These are phyloP conservation scores for Trichosporon sp. DNA, from an alignment of 1,284 basidiomycete genomes.

Conservation along the genomic window DNA sequence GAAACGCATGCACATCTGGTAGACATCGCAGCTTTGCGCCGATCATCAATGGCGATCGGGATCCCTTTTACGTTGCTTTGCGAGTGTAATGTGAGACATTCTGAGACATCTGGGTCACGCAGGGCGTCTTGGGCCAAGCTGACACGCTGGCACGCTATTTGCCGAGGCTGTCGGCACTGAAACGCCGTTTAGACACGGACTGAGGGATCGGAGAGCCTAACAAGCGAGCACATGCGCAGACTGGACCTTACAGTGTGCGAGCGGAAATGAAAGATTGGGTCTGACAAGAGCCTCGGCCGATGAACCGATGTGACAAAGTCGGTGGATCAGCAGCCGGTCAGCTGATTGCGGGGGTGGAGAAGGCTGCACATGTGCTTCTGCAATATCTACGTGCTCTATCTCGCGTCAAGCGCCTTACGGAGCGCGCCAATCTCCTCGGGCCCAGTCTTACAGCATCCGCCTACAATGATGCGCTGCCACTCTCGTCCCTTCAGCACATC, in stretches of 20 bases:
- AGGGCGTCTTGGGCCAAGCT: not conserved
- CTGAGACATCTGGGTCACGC: not conserved
- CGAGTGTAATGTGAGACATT: not conserved
- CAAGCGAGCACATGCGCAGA: not conserved
- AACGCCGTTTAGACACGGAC: not conserved
- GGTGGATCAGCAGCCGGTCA: not conserved
- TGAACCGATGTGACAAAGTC: not conserved
- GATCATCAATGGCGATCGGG: not conserved
- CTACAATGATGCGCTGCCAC: constrained; percentile 66
- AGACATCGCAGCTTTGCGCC: no score
- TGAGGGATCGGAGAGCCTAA: not conserved
- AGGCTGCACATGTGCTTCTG: not conserved
- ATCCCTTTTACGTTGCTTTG: not conserved
- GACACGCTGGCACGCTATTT: no score
- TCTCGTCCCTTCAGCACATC: constrained; percentile 41
- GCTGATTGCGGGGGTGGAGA: not conserved
- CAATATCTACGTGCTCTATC: not conserved
- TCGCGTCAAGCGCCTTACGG: constrained; percentile 20
- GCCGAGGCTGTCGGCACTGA: not conserved
- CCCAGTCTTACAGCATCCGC: constrained; percentile 71
- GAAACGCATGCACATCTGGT: not conserved
- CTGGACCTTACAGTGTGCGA: no score
- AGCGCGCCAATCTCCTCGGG: constrained; percentile 63
- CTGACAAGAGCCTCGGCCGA: no score
- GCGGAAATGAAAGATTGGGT: not conserved